Evolutionary conservation across 2,329 filamentous ascomycete species (phyloP), one percentile per base, ranked within the genome.

Genomic region (Aureobasidium sp.): DNA sequence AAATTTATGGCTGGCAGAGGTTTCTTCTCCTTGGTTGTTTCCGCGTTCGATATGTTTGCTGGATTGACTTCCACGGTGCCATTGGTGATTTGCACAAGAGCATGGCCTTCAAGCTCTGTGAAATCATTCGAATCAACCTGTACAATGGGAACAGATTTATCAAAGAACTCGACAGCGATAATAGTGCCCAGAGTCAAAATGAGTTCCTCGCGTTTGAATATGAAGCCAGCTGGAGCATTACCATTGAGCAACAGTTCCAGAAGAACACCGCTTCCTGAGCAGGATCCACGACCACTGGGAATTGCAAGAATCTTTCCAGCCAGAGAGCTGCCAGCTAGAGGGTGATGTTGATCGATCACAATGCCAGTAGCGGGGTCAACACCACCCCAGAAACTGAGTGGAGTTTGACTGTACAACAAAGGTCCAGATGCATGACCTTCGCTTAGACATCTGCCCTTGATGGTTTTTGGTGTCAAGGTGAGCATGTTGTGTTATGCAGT

Each of bases 341-440:
- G 74, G 59, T 80, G 78, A 42, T 78, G 76, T 1, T 69, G 71
- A 60, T 81, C 79, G 50, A 79, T 74, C 0, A 81, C 69, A 13
- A 72, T 64, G 39, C 79, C 77, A 0, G 73, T 78, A 3, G 69
- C 60, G 1, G 75, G 69, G 42, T 77, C 66, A 1, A 80, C 74
- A 0, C 79, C 79, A 8, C 76, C 76, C 78, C 76, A 79, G 67
- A 80, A 80, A 67, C 78, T 80, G 23, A 80, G 66, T 36, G 64
- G 57, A 1, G 62, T 56, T 48, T 20, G 23, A 13, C 29, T 50
- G 23, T 32, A 34, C 32, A 61, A 36, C 4, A 61, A 15, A 51
- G 26, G 23, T 27, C 46, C 57, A 12, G 46, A 10, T 23, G 46
- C 44, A 23, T 32, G 1, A 26, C 57, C 57, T 6, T 50, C 17